Evolutionary conservation across 306 rosid species (phyloP).

Genomic region (Amphicarpaea edgeworthii): DNA sequence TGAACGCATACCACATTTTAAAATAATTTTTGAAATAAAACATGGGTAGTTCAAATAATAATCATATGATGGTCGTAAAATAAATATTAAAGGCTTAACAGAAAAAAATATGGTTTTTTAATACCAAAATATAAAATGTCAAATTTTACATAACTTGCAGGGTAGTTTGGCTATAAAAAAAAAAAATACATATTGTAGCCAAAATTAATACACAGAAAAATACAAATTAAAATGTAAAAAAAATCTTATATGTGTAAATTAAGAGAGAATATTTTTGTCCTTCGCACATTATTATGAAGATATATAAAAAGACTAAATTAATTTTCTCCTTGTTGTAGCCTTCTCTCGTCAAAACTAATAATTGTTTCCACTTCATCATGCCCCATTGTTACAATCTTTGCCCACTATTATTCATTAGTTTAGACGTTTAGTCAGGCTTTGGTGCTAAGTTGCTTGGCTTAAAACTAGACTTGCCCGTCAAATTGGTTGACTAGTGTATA

Average conservation of each 20-base stretch:
- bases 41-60: not conserved
- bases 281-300: not conserved
- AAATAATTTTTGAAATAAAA: not conserved
- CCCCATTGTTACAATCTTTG: not conserved
- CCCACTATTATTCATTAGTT: not conserved
- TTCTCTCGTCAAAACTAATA: not conserved
- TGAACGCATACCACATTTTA: not conserved
- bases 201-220: no score
- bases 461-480: not conserved
- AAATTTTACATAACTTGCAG: not conserved
- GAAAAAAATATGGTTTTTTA: not conserved
- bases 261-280: not conserved
- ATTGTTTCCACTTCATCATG: not conserved
- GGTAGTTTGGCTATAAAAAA: not conserved
- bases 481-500: not conserved
- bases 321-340: not conserved
- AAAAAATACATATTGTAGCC: no score
- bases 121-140: not conserved
- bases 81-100: not conserved
- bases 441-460: not conserved
- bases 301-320: not conserved
- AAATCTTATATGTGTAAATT: not conserved
- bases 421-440: not conserved
- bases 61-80: not conserved
- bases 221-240: no score